These are phyloP conservation scores for Hordeum marinum DNA, from an alignment of 176 grass and related monocot genomes.

Conservation along the genomic window DNA sequence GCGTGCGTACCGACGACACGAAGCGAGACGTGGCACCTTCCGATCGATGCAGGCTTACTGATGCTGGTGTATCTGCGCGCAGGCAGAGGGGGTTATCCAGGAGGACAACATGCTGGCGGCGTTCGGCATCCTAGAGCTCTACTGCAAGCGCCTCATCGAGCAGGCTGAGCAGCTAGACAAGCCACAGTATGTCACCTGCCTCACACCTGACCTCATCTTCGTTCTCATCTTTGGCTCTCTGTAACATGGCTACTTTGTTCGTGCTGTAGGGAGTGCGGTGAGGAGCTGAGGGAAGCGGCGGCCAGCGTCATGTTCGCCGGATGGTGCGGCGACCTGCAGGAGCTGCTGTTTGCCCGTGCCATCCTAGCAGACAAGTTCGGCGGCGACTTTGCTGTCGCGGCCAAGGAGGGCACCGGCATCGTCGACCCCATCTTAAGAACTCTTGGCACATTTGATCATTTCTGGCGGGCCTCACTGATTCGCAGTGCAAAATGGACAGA, in stretches of 20 bases:
- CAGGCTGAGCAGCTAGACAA: slow-evolving; percentile 22
- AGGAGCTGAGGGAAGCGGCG: slow-evolving; percentile 26
- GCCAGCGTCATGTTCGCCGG: slow-evolving; percentile 36
- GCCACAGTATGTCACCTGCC: neutral
- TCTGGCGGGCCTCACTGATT: neutral
- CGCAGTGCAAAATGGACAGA: neutral
- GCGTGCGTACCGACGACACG: neutral
- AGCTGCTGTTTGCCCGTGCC: slow-evolving; percentile 25
- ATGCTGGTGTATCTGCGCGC: neutral
- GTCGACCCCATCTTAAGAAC: slow-evolving; percentile 28
- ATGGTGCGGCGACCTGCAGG: slow-evolving; percentile 35
- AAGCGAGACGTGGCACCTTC: neutral
- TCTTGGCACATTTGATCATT: neutral
- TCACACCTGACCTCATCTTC: neutral
- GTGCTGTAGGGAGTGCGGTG: slow-evolving; percentile 25
- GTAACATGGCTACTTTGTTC: neutral
- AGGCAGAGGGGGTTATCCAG: slow-evolving; percentile 43
- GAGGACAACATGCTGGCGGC: slow-evolving; percentile 45
- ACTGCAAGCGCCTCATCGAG: slow-evolving; percentile 40
- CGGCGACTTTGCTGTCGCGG: neutral
- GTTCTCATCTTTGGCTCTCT: neutral
- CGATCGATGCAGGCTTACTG: neutral
- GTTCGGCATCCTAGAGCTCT: slow-evolving; percentile 39
- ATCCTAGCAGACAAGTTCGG: slow-evolving; percentile 49
- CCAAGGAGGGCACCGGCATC: slow-evolving; percentile 17